phyloP scores from a whole-genome alignment of 1,139 yeast species.

The Taiozyma sp. region DNA sequence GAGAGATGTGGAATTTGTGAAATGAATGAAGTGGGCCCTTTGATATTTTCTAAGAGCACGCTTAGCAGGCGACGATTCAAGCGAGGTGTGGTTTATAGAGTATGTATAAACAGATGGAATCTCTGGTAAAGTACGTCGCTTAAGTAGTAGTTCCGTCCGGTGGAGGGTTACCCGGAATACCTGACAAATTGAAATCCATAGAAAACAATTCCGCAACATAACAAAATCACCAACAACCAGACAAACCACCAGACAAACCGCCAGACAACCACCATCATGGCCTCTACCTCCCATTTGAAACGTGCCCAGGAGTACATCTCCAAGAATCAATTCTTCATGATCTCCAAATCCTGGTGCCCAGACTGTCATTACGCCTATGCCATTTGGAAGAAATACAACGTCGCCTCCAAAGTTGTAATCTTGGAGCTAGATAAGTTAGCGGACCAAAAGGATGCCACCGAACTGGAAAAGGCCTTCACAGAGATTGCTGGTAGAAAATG shows the following conservation, averaged over 20 bases:
- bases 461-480: constrained; percentile 56
- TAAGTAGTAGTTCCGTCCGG: too few relatives aligned
- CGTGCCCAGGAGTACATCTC: constrained; percentile 40
- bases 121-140: too few relatives aligned
- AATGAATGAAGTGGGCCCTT: too few relatives aligned
- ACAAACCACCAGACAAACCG: neutral
- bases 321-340: constrained; percentile 44
- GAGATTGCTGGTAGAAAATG: constrained; percentile 58
- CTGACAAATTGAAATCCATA: too few relatives aligned
- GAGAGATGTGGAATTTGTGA: too few relatives aligned
- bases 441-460: constrained; percentile 44
- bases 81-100: too few relatives aligned
- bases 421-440: constrained; percentile 55
- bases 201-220: too few relatives aligned
- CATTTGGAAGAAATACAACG: constrained; percentile 47
- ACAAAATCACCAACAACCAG: too few relatives aligned
- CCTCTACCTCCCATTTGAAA: neutral
- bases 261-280: neutral
- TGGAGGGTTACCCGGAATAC: too few relatives aligned
- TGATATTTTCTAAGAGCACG: too few relatives aligned
- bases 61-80: too few relatives aligned
- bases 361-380: constrained; percentile 61
- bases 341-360: constrained; percentile 74
- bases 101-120: too few relatives aligned
- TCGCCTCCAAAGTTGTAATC: constrained; percentile 40